Evolutionary conservation across 805 yeast genomes (phyloP).

Genomic region (Wickerhamomyces alni): DNA sequence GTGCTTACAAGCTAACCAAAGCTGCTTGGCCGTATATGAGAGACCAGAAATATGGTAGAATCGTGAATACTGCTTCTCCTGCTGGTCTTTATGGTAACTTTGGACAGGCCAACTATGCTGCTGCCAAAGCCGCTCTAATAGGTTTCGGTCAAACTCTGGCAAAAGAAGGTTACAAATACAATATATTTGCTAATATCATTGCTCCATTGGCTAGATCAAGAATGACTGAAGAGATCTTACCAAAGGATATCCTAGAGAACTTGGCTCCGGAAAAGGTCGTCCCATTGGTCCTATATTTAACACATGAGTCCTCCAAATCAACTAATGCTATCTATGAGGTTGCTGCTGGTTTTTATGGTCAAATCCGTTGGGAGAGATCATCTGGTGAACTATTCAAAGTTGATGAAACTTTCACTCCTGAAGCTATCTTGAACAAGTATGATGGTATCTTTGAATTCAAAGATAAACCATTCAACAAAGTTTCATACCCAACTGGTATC

Average conservation of each 20-base stretch:
- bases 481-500: conserved; percentile 64
- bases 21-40: conserved; percentile 92
- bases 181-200: conserved; percentile 79
- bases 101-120: conserved; percentile 94
- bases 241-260: conserved; percentile 75
- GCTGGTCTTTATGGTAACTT: conserved; percentile 96
- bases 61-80: conserved; percentile 92
- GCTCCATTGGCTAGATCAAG: conserved; percentile 95
- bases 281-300: conserved; percentile 80
- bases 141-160: conserved; percentile 94
- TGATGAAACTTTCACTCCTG: conserved; percentile 74
- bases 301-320: conserved; percentile 57
- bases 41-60: conserved; percentile 81
- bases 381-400: conserved; percentile 82
- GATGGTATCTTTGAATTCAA: conserved; percentile 58
- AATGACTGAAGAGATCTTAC: conserved; percentile 90
- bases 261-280: conserved; percentile 84
- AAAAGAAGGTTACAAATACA: conserved; percentile 84
- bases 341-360: conserved; percentile 91
- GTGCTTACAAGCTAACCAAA: conserved; percentile 76
- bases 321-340: conserved; percentile 81
- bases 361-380: conserved; percentile 92
- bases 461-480: conserved; percentile 46
- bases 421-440: conserved; percentile 67
- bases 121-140: conserved; percentile 85